Evolutionary conservation across 495 filamentous ascomycete genomes (phyloP), one percentile per base, ranked within the genome.

Genomic region (Penicillium goetzii): DNA sequence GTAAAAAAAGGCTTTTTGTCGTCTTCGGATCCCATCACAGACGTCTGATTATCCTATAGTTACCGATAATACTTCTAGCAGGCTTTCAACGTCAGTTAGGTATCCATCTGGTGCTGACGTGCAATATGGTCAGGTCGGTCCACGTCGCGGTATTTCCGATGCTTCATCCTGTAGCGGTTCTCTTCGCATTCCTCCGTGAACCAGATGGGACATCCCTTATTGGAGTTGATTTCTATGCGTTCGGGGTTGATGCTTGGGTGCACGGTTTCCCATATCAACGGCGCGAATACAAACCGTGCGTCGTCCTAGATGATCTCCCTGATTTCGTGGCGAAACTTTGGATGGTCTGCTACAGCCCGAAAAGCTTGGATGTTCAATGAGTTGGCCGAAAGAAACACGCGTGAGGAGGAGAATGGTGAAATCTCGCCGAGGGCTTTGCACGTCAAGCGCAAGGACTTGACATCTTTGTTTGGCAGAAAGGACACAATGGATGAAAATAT

Each of bases 1-100:
- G 33, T 71, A 68, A 62, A 56, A 17, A 47, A 73, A 68, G 10
- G 72, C 69, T 36, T 64, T 47, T 70, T 49, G 12, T 74, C 66
- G 14, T 40, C 57, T 21, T 58, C 33, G 25, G 65, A 69, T 54
- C 23, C 7, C 23, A 74, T 57, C 32, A 70, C 62, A 53, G 49
- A 26, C 23, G 51, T 52, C 60, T 74, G 68, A 30, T 74, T 60
- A 32, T 69, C 25, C 0, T 59, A 38, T n/a, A 74, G 32, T 14
- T 68, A 40, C 45, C 32, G 26, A 38, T 72, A 72, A 40, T 68
- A 67, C 43, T 62, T 15, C 63, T 68, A 74, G 56, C 60, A 70
- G 32, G 21, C 51, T 34, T 63, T 55, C 14, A 66, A 26, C 1
- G 64, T 59, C 19, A 64, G 34, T 33, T 65, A 58, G 4, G 55